Conservation (phyloP, 805 yeast genomes). For the Starmerella floricola region DNA sequence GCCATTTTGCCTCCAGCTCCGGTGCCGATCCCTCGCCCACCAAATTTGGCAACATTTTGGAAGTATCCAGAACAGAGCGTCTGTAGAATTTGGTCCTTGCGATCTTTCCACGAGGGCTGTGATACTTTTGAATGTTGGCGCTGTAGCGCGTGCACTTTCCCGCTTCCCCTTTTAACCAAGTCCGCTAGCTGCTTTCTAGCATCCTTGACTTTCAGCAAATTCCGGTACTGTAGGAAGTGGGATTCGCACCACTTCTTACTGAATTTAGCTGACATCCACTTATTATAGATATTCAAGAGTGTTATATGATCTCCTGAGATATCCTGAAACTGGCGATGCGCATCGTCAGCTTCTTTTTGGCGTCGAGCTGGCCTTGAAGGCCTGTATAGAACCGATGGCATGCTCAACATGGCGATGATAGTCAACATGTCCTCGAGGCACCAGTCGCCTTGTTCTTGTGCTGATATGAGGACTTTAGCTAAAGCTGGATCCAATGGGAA, state of each 20-base stretch:
- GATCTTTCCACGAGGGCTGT: constrained; percentile 22
- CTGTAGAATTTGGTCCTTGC: constrained; percentile 35
- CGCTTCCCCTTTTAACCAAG: constrained; percentile 27
- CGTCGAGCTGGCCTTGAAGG: constrained; percentile 45
- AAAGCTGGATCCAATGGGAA: constrained; percentile 88
- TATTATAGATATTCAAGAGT: constrained; percentile 60
- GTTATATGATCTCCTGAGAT: constrained; percentile 78
- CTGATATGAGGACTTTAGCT: constrained; percentile 58
- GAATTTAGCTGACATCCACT: constrained; percentile 55
- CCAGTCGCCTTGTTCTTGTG: constrained; percentile 26
- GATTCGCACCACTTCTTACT: constrained; percentile 67
- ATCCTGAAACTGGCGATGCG: constrained; percentile 54
- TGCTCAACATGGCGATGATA: constrained; percentile 73
- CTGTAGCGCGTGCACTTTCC: too few relatives aligned
- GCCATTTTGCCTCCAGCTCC: too few relatives aligned
- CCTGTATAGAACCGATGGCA: constrained; percentile 55
- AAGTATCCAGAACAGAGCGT: constrained; percentile 58
- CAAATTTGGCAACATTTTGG: constrained; percentile 50
- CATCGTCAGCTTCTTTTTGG: constrained; percentile 52
- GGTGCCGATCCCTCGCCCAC: constrained; percentile 41
- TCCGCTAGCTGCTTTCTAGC: constrained; percentile 62
- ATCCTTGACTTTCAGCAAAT: constrained; percentile 65
- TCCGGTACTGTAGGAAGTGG: constrained; percentile 70
- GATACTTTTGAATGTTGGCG: too few relatives aligned
- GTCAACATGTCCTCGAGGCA: constrained; percentile 62